Evolutionary conservation across 2,329 filamentous ascomycete genomes (phyloP).

Genomic region (Zymoseptoria pseudotritici): DNA sequence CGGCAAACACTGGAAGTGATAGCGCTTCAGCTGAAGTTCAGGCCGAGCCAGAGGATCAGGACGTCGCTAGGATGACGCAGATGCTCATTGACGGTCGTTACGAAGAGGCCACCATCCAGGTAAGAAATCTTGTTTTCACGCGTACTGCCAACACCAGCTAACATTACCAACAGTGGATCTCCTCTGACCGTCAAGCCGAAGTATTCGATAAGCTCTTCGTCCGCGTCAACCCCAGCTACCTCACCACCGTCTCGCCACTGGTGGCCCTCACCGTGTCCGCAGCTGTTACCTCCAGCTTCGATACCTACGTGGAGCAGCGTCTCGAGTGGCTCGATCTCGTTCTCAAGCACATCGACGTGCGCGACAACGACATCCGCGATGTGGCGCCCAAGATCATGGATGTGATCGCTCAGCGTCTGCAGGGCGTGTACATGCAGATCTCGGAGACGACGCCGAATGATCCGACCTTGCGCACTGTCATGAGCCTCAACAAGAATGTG

Average conservation of each 20-base stretch:
- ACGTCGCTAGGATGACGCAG: slow-evolving; percentile 55
- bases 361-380: slow-evolving; percentile 44
- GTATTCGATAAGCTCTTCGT: slow-evolving; percentile 58
- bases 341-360: slow-evolving; percentile 44
- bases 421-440: slow-evolving; percentile 50
- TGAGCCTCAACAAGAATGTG: slow-evolving; percentile 24
- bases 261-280: slow-evolving; percentile 55
- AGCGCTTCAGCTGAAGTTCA: slow-evolving; percentile 26
- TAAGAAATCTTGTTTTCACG: slow-evolving; percentile 13
- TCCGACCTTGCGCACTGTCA: slow-evolving; percentile 30
- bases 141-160: slow-evolving; percentile 26
- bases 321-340: slow-evolving; percentile 53
- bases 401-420: slow-evolving; percentile 50
- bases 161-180: slow-evolving; percentile 45
- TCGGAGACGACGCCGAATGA: slow-evolving; percentile 47
- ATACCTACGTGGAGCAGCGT: slow-evolving; percentile 47
- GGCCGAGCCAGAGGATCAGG: slow-evolving; percentile 44
- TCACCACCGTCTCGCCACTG: slow-evolving; percentile 49
- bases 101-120: slow-evolving; percentile 40
- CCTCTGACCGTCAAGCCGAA: slow-evolving; percentile 51
- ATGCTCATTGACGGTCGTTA: slow-evolving; percentile 52
- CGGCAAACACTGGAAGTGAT: slow-evolving; percentile 5
- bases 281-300: slow-evolving; percentile 52
- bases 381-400: slow-evolving; percentile 55
- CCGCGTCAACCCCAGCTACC: slow-evolving; percentile 49